Evolutionary conservation across 1,284 basidiomycete species (phyloP), one percentile per base, ranked within the genome.

Genomic region (Ustilago curta): DNA sequence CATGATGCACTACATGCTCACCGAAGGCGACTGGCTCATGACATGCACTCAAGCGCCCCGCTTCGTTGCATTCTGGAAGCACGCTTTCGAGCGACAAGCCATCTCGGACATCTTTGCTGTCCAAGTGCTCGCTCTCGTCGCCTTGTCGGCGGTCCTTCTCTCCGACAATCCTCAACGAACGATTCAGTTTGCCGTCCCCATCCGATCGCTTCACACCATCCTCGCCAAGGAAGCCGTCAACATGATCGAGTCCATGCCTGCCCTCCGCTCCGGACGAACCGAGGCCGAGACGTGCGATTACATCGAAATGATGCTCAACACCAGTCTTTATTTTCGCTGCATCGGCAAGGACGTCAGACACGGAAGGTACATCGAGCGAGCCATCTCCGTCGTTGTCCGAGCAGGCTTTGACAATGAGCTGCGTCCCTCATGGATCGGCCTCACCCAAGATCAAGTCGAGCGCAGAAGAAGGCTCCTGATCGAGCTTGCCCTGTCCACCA

Each of bases 1-100:
- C 39, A 59, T 72, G 45, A 59, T 68, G 59, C 56, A 64, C 49
- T 57, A 67, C 53, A 21, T 62, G 29, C 55, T 68, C 32, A 49
- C 55, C 44, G 60, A 68, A 31, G 55, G 59, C 25, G 59, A 72
- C 32, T 72, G 70, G 70, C 59, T 72, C 40, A 43, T 64, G 43
- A 32, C 27, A 16, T 59, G 35, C 21, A 9, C 59, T 19, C 42
- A 72, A 18, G 39, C 60, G 18, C 47, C 56, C n/a, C 59, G 59
- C n/a, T 63, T 64, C 44, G 52, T 72, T 16, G 54, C 57, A 2
- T 56, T 61, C n/a, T 72, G 70, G 70, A 45, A 42, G 14, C n/a
- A 58, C 39, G 51, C 64, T 8, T 59, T 56, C 35, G 47, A 54
- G n/a, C 52, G 51, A 8, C 49, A 68, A 37, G 65, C 70, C 44